A percentile compares a stretch with the other conserved stretches of the same genome.
Conservation (phyloP, 768 basidiomycete genomes). For the Lyophyllum decastes region DNA sequence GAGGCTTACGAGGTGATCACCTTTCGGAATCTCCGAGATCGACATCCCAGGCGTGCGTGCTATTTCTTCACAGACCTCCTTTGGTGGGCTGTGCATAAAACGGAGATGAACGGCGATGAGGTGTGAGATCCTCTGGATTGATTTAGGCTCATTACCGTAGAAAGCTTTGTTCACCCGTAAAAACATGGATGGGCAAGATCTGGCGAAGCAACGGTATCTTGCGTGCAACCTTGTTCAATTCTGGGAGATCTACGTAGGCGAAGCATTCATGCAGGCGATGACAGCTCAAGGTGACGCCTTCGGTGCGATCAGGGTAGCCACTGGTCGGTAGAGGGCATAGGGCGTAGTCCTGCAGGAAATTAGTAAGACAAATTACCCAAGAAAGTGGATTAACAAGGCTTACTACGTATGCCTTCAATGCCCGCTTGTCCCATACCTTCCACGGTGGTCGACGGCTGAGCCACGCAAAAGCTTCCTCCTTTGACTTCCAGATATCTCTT, state of each 20-base stretch:
- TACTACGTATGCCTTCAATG: conserved; percentile 1
- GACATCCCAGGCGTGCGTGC: background rate
- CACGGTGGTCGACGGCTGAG: conserved; percentile 24
- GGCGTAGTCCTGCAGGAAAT: conserved; percentile 4
- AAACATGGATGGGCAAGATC: background rate
- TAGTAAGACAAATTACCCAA: background rate
- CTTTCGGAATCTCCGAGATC: background rate
- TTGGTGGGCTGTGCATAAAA: background rate
- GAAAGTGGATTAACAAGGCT: background rate
- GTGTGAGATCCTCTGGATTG: no score
- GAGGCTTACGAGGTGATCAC: background rate
- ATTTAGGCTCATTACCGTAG: background rate
- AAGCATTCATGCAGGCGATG: conserved; percentile 1
- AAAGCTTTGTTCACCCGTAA: background rate
- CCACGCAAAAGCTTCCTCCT: conserved; percentile 23
- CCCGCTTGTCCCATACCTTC: conserved; percentile 26
- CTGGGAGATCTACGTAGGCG: conserved; percentile 2
- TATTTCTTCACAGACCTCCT: background rate
- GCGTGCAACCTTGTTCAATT: background rate
- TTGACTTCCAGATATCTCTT: conserved; percentile 20
- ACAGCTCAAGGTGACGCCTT: conserved; percentile 4
- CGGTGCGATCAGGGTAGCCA: conserved; percentile 3
- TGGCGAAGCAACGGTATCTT: background rate
- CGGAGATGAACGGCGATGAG: no score
- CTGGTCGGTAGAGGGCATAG: conserved; percentile 3